These are phyloP conservation scores for Vigna trinervia DNA, from an alignment of 306 rosid genomes.

Conservation along the genomic window DNA sequence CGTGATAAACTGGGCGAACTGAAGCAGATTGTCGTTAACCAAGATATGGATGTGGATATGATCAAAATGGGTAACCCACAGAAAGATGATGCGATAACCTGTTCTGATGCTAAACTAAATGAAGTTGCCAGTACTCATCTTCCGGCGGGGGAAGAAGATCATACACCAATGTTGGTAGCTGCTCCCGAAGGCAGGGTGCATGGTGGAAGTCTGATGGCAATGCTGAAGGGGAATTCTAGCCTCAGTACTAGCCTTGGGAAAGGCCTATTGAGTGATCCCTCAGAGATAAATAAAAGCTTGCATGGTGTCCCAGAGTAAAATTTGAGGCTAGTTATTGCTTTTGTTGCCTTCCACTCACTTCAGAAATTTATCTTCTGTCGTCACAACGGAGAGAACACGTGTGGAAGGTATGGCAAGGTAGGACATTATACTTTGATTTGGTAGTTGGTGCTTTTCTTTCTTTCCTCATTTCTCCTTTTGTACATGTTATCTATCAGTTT, in stretches of 20 bases:
- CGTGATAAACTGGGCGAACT: slow-evolving; percentile 49
- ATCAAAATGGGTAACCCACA: slow-evolving; percentile 33
- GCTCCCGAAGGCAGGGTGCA: slow-evolving; percentile 92
- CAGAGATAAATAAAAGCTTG: slow-evolving; percentile 52
- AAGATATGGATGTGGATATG: slow-evolving; percentile 57
- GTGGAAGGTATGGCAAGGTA: slow-evolving; percentile 28
- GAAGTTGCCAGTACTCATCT: slow-evolving; percentile 41
- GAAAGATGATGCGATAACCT: neutral
- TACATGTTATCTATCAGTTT: slow-evolving; percentile 58
- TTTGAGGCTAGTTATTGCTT: slow-evolving; percentile 51
- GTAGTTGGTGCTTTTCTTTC: slow-evolving; percentile 54
- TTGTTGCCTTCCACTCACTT: slow-evolving; percentile 38
- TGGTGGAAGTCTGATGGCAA: slow-evolving; percentile 86
- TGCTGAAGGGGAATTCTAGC: slow-evolving; percentile 58
- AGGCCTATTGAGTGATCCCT: slow-evolving; percentile 42
- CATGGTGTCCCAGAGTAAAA: slow-evolving; percentile 57
- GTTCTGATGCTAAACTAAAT: slow-evolving; percentile 42
- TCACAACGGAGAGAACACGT: slow-evolving; percentile 44
- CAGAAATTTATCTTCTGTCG: slow-evolving; percentile 38
- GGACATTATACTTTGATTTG: slow-evolving; percentile 47
- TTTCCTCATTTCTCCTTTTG: slow-evolving; percentile 38
- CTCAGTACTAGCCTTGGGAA: slow-evolving; percentile 48
- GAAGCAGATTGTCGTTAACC: slow-evolving; percentile 48
- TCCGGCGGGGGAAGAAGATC: slow-evolving; percentile 45
- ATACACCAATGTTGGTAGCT: slow-evolving; percentile 42